Evolutionary conservation across 2,329 filamentous ascomycete species (phyloP).

Genomic region (Cyphellophora attinorum): DNA sequence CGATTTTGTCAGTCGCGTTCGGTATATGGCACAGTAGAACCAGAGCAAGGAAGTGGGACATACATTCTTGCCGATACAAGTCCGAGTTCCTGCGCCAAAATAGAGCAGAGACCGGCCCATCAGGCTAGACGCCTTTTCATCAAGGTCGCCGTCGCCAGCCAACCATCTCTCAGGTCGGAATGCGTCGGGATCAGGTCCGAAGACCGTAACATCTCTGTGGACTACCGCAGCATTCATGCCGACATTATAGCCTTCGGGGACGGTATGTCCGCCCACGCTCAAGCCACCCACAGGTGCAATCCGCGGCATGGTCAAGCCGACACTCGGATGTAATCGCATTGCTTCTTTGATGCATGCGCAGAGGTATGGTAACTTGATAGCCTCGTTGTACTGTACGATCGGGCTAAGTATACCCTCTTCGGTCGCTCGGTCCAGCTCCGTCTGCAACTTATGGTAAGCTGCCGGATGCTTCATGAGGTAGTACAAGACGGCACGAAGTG

Average conservation of each 20-base stretch:
- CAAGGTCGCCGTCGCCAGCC: constrained; percentile 5
- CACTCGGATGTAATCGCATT: constrained; percentile 14
- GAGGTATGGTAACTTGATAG: constrained; percentile 11
- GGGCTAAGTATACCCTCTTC: constrained; percentile 6
- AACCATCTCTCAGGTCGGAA: constrained; percentile 19
- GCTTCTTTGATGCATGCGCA: constrained; percentile 16
- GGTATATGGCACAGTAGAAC: background rate
- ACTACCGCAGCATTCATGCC: constrained; percentile 16
- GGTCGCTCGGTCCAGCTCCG: constrained; percentile 8
- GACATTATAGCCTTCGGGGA: constrained; percentile 10
- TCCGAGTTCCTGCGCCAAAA: constrained; percentile 12
- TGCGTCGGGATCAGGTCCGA: constrained; percentile 16
- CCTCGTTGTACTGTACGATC: constrained; percentile 11
- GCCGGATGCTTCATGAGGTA: constrained; percentile 38
- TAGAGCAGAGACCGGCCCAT: constrained; percentile 15
- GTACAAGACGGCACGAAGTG: constrained; percentile 17
- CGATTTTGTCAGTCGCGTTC: background rate
- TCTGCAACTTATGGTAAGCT: constrained; percentile 7
- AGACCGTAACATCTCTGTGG: constrained; percentile 13
- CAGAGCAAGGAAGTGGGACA: constrained; percentile 1
- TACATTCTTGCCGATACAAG: constrained; percentile 14
- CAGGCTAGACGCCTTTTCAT: constrained; percentile 22
- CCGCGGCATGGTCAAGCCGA: constrained; percentile 17
- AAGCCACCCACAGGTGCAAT: constrained; percentile 12
- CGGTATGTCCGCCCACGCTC: constrained; percentile 9